A percentile compares a stretch with the other conserved stretches of the same genome.
phyloP scores from a whole-genome alignment of 352 stramenopile species.

The Blastocystis sp. region DNA sequence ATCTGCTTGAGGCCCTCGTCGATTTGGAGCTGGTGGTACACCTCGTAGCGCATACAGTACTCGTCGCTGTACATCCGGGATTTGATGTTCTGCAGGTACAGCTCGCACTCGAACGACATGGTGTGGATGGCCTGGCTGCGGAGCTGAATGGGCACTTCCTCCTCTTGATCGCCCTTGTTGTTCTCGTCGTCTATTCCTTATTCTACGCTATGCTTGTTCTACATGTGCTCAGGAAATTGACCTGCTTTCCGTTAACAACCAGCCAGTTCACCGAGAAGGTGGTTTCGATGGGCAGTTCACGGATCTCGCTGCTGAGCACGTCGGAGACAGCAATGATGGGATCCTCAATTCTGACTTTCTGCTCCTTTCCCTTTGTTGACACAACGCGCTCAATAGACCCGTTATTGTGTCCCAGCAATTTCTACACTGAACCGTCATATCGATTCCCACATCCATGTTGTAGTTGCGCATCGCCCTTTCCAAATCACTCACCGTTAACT shows the following conservation, averaged over 20 bases:
- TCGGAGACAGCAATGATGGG: background rate
- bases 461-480: background rate
- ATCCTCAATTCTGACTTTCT: constrained; percentile 5
- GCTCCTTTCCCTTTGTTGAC: background rate
- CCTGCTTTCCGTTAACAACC: constrained; percentile 37
- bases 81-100: constrained; percentile 61
- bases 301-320: constrained; percentile 24
- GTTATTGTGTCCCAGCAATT: constrained; percentile 29
- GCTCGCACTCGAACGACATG: constrained; percentile 49
- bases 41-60: background rate
- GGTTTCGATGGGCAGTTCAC: constrained; percentile 50
- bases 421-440: background rate
- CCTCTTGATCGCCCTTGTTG: background rate
- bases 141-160: background rate
- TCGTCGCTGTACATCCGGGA: constrained; percentile 12
- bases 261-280: constrained; percentile 14
- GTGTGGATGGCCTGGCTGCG: constrained; percentile 27
- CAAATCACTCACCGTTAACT: constrained; percentile 25
- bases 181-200: constrained; percentile 17
- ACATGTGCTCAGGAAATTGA: background rate
- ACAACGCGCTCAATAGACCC: background rate
- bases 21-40: constrained; percentile 56
- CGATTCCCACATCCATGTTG: constrained; percentile 12
- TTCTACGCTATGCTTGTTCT: background rate
- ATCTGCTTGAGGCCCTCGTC: constrained; percentile 62